Percentiles rank a stretch among this genome's conserved stretches.
Evolutionary conservation across 192 early-diverging fungal species (phyloP).

Genomic region (Backusella psychrophila): DNA sequence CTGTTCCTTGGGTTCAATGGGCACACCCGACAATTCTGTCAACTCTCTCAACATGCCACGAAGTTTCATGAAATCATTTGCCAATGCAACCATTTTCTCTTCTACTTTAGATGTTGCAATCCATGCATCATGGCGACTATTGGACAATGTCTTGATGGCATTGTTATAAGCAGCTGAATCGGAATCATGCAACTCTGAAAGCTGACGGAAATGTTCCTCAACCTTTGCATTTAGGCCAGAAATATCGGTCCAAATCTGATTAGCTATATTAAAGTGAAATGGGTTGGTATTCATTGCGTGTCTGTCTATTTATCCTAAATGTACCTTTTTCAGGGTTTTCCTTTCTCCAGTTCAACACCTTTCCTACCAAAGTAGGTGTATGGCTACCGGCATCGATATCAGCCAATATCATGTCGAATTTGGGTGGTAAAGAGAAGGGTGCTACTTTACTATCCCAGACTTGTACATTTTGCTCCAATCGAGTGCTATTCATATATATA

Average conservation of each 20-base stretch:
- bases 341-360: slow-evolving; percentile 85
- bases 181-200: slow-evolving; percentile 26
- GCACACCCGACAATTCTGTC: slow-evolving; percentile 69
- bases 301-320: too few relatives aligned
- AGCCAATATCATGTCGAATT: slow-evolving; percentile 76
- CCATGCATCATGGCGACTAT: too few relatives aligned
- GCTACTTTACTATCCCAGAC: slow-evolving; percentile 68
- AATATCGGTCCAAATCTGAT: slow-evolving; percentile 60
- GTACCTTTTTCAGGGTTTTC: slow-evolving; percentile 56
- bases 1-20: slow-evolving; percentile 90
- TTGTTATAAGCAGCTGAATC: slow-evolving; percentile 42
- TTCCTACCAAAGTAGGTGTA: slow-evolving; percentile 89
- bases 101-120: not conserved
- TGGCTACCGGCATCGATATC: slow-evolving; percentile 93
- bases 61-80: slow-evolving; percentile 43
- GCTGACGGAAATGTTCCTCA: slow-evolving; percentile 50
- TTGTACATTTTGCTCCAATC: not conserved
- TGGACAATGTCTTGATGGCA: slow-evolving; percentile 49
- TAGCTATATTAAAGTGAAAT: slow-evolving; percentile 31
- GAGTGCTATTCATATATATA: not conserved
- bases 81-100: slow-evolving; percentile 6
- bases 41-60: slow-evolving; percentile 71
- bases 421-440: slow-evolving; percentile 67
- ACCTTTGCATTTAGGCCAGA: slow-evolving; percentile 59
- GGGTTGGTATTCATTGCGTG: not conserved